Percentiles rank a stretch among this genome's conserved stretches.
Conservation (phyloP, 2,329 filamentous ascomycete genomes). For the Allantophomopsis lycopodina region DNA sequence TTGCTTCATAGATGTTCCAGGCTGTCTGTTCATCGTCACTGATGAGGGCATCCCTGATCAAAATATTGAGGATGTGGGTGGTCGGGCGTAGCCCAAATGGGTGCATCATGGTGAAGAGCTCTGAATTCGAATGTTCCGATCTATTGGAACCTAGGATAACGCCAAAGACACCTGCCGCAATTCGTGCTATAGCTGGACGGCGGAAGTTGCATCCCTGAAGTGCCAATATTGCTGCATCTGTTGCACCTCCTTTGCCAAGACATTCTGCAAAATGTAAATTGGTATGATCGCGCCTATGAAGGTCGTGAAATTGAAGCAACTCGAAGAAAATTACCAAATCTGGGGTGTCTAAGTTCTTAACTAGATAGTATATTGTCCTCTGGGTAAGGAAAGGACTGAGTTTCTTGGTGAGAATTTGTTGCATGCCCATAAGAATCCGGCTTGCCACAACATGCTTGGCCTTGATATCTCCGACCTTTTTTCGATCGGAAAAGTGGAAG, state of each 20-base stretch:
- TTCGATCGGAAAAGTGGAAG: conserved; percentile 2
- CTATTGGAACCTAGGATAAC: conserved; percentile 32
- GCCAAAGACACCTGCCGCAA: conserved; percentile 34
- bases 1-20: conserved; percentile 49
- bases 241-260: conserved; percentile 27
- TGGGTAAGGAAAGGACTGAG: conserved; percentile 2
- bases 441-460: no score
- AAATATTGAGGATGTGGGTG: conserved; percentile 45
- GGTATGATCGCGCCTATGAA: conserved; percentile 10
- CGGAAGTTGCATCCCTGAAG: conserved; percentile 25
- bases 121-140: conserved; percentile 25
- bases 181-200: conserved; percentile 24
- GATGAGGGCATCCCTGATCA: conserved; percentile 59
- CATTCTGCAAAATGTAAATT: conserved; percentile 14
- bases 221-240: conserved; percentile 28
- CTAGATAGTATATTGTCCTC: conserved; percentile 9
- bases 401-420: no score
- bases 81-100: conserved; percentile 50
- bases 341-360: conserved; percentile 5
- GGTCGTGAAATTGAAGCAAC: conserved; percentile 5
- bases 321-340: conserved; percentile 8
- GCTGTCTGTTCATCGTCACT: conserved; percentile 48
- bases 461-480: no score
- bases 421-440: no score
- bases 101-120: conserved; percentile 41